Base-by-base conservation (phyloP, 2,329 filamentous ascomycete species). In the Colletotrichum eremochloae region DNA sequence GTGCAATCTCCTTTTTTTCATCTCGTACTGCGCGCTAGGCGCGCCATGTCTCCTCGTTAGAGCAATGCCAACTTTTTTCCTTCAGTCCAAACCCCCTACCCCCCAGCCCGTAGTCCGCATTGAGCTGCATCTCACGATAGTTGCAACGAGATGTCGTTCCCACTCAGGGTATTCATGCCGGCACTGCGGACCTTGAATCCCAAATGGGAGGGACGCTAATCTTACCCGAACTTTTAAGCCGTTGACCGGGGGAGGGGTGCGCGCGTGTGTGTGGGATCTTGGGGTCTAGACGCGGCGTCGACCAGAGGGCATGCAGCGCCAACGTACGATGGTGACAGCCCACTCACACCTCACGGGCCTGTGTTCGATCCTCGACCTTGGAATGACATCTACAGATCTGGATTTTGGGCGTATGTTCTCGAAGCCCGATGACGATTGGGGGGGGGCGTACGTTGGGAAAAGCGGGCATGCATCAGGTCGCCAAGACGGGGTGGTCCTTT, bases 281-380 rank as follows among this genome's bases (percentile, higher is more conserved):
- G 58, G 58, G 65, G 58, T 63, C 68, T 71, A 68, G 65, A 68
- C 36, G 64, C 57, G 64, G 50, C 68, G 44, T 63, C 58, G 52
- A 63, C 68, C 58, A 31, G 57, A 71, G 42, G 68, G 44, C 58
- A 68, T 71, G 68, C 58, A 44, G 46, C 58, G 52, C 65, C 68
- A 71, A 68, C 63, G 65, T 68, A 58, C 65, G 36, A 68, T 71
- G 68, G 68, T 71, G 68, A 63, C 67, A 71, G 52, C 7, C 36
- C 24, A 29, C 55, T 38, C 52, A 40, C 56, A 57, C 48, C 57
- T 71, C 57, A 68, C 68, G 29, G 14, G 12, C 48, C 38, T 29
- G 11, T 57, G 14, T 36, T 60, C 68, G 65, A 68, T 71, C 68
- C 52, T 33, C n/a, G 50, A 63, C 58, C 44, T 68, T 60, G 65